A percentile compares a stretch with the other conserved stretches of the same genome.
phyloP scores from a whole-genome alignment of 345 rosid genomes.

The Salix suchowensis region DNA sequence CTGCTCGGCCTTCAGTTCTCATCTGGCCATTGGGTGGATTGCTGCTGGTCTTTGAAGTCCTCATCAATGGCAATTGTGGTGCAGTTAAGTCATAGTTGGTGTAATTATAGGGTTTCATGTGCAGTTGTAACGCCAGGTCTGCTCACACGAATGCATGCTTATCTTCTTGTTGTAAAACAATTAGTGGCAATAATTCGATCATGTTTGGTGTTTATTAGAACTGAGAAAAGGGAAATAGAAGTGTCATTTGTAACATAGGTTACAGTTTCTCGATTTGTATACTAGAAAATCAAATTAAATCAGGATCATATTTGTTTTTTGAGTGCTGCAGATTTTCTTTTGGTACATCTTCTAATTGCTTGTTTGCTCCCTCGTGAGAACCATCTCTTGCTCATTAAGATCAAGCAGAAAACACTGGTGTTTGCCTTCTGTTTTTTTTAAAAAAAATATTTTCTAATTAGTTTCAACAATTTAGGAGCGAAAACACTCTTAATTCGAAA shows the following conservation, averaged over 20 bases:
- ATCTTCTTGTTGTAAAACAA: conserved; percentile 27
- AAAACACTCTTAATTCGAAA: no score
- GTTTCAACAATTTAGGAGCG: no score
- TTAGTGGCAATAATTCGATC: conserved; percentile 16
- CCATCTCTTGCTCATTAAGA: no score
- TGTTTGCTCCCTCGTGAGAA: not conserved
- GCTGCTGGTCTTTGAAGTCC: not conserved
- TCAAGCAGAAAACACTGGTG: no score
- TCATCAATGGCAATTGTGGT: not conserved
- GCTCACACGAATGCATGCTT: conserved; percentile 18
- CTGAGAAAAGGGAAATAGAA: conserved; percentile 7
- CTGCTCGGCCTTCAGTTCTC: not conserved
- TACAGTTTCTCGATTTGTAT: not conserved
- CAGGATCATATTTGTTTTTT: not conserved
- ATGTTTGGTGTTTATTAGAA: conserved; percentile 17
- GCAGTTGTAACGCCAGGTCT: conserved; percentile 18
- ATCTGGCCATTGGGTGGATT: not conserved
- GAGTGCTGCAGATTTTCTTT: not conserved
- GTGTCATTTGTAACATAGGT: conserved; percentile 22
- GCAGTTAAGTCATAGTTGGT: conserved; percentile 5
- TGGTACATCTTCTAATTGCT: not conserved
- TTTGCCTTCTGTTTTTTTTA: no score
- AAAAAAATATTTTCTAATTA: no score
- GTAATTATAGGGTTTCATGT: conserved; percentile 17
- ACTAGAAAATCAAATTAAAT: not conserved